Conservation (phyloP, 495 filamentous ascomycete species). For the Copromyces sp. region DNA sequence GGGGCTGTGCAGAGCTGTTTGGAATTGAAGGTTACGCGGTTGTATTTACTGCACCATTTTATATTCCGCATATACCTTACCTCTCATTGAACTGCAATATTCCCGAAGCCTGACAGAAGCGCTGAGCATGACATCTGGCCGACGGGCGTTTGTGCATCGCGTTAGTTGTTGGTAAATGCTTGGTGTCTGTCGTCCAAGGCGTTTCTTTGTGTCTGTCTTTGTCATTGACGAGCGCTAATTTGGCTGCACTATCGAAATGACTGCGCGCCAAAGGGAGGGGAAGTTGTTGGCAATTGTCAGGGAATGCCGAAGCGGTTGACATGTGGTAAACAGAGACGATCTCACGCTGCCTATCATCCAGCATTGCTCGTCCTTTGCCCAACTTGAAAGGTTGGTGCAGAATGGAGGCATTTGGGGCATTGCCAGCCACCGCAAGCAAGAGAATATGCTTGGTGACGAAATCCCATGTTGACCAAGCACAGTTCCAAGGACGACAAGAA, state of each 20-base stretch:
- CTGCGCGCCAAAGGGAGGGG: background rate
- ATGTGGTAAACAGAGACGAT: background rate
- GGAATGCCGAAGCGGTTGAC: background rate
- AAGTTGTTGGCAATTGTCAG: background rate
- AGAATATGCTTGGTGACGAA: background rate
- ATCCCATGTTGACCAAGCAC: background rate
- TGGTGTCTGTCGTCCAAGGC: background rate
- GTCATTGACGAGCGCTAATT: background rate
- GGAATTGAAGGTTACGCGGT: background rate
- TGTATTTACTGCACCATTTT: background rate
- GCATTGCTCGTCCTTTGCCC: background rate
- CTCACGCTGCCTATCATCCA: background rate
- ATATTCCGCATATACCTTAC: background rate
- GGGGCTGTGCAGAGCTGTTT: background rate
- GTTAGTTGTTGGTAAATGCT: background rate
- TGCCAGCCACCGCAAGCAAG: background rate
- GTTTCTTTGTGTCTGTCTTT: background rate
- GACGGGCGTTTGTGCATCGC: background rate
- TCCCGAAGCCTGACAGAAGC: background rate
- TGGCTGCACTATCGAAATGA: background rate
- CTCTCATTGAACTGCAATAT: background rate
- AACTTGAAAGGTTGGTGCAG: background rate
- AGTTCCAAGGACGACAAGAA: background rate
- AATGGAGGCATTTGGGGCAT: background rate
- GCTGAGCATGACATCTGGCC: background rate